These are phyloP conservation scores for Amorphotheca resinae DNA, from an alignment of 495 filamentous ascomycete species.

Conservation along the genomic window DNA sequence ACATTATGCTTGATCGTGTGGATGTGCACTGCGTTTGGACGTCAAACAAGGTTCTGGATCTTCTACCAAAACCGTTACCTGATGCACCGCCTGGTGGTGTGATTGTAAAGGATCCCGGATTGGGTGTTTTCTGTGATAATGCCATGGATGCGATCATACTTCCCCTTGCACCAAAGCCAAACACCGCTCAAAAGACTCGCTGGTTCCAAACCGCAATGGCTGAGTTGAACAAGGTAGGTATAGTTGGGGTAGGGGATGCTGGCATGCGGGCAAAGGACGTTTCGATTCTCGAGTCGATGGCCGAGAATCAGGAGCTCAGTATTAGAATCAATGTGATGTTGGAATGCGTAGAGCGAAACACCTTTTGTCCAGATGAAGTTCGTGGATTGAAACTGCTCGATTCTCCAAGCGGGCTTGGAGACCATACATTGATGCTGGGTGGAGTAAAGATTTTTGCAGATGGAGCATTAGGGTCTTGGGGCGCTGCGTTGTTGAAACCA, in stretches of 20 bases:
- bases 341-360: slow-evolving; percentile 47
- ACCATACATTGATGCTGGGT: neutral
- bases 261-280: slow-evolving; percentile 40
- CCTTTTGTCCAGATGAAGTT: slow-evolving; percentile 39
- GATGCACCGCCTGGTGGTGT: slow-evolving; percentile 43
- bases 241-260: slow-evolving; percentile 52
- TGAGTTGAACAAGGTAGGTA: slow-evolving; percentile 43
- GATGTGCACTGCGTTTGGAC: slow-evolving; percentile 56
- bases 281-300: slow-evolving; percentile 35
- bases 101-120: slow-evolving; percentile 39
- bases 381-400: slow-evolving; percentile 9
- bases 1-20: slow-evolving; percentile 54
- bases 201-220: slow-evolving; percentile 42
- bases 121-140: slow-evolving; percentile 60
- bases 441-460: slow-evolving; percentile 29
- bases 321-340: slow-evolving; percentile 51
- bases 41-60: slow-evolving; percentile 42
- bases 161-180: slow-evolving; percentile 40
- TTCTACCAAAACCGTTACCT: slow-evolving; percentile 39
- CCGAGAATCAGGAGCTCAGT: slow-evolving; percentile 34
- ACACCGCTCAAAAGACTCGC: slow-evolving; percentile 29
- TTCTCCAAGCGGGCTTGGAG: slow-evolving; percentile 6
- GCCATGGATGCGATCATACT: slow-evolving; percentile 45
- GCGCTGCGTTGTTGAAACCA: slow-evolving; percentile 48
- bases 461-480: slow-evolving; percentile 52